phyloP scores from a whole-genome alignment of 75 land plant genomes.

The Larix kaempferi region DNA sequence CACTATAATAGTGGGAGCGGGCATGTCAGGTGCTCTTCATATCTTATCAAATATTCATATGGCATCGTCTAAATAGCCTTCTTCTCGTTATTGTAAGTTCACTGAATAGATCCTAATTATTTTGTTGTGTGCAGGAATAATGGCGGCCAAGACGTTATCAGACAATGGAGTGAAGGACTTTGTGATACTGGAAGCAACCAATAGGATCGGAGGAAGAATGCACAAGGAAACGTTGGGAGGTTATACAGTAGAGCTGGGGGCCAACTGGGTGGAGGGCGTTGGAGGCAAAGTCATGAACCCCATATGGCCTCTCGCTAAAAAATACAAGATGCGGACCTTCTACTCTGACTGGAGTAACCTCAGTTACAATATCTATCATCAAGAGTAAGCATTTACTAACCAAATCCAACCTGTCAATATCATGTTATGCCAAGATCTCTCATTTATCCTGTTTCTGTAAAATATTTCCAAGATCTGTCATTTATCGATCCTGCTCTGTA shows the following conservation, averaged over 20 bases:
- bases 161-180: slow-evolving; percentile 28
- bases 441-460: background rate
- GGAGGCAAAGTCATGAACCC: slow-evolving; percentile 26
- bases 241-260: slow-evolving; percentile 30
- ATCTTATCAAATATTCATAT: too few relatives aligned
- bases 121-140: too few relatives aligned
- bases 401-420: too few relatives aligned
- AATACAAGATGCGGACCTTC: slow-evolving; percentile 11
- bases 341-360: slow-evolving; percentile 16
- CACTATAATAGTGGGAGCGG: too few relatives aligned
- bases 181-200: slow-evolving; percentile 27
- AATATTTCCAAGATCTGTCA: too few relatives aligned
- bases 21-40: too few relatives aligned
- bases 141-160: slow-evolving; percentile 30
- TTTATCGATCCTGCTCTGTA: too few relatives aligned
- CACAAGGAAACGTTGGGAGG: slow-evolving; percentile 12
- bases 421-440: too few relatives aligned
- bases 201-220: slow-evolving; percentile 38
- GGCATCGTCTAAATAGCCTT: too few relatives aligned
- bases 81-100: too few relatives aligned
- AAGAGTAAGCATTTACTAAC: background rate
- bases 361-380: slow-evolving; percentile 22
- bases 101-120: too few relatives aligned
- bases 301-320: slow-evolving; percentile 29
- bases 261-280: slow-evolving; percentile 47